A percentile compares a stretch with the other conserved stretches of the same genome.
These are phyloP conservation scores for Amanita polypyramis DNA, from an alignment of 768 basidiomycete genomes.

Conservation along the genomic window DNA sequence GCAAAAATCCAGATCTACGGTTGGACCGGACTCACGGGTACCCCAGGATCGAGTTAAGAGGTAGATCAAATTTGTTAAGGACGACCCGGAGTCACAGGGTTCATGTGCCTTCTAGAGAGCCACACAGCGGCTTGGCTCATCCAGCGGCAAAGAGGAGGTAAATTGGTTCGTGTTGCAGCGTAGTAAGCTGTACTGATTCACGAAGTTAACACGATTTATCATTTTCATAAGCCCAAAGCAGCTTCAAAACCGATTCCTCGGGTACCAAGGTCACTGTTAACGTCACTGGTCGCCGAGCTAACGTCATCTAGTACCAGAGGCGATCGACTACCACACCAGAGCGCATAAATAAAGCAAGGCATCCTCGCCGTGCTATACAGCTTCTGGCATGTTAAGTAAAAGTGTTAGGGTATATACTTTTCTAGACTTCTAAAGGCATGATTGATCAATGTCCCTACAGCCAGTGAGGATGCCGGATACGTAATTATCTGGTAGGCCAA, in stretches of 20 bases:
- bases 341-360: no score
- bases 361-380: no score
- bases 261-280: constrained; percentile 42
- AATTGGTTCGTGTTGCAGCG: constrained; percentile 68
- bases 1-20: no score
- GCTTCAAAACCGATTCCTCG: constrained; percentile 45
- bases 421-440: no score
- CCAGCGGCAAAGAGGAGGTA: constrained; percentile 84
- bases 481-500: no score
- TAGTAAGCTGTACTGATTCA: no score
- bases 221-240: constrained; percentile 38
- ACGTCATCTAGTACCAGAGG: constrained; percentile 24
- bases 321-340: constrained; percentile 16
- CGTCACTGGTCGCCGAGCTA: constrained; percentile 19
- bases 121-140: constrained; percentile 68
- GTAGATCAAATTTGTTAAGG: constrained; percentile 81
- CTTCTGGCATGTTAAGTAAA: no score
- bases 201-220: not conserved
- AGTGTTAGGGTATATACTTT: no score
- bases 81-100: constrained; percentile 87
- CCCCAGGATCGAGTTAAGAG: constrained; percentile 84
- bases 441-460: not conserved
- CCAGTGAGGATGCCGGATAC: no score
- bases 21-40: not conserved
- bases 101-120: constrained; percentile 81